Percentiles rank a stretch among this genome's conserved stretches.
phyloP scores from a whole-genome alignment of 352 stramenopile species.

The Plasmopara viticola region DNA sequence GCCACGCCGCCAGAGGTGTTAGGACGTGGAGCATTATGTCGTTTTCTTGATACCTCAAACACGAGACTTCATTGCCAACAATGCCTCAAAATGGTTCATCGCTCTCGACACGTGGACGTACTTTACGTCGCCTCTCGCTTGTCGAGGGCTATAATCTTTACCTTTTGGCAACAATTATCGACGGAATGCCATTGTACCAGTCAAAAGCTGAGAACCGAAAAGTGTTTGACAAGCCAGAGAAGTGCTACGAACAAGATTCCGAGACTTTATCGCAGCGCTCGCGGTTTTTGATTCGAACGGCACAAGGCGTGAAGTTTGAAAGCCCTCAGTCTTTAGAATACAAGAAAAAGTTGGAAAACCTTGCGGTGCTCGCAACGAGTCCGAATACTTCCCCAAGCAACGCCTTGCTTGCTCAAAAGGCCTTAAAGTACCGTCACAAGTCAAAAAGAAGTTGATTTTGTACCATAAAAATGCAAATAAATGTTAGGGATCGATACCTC shows the following conservation, averaged over 20 bases:
- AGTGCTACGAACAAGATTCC: no score
- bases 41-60: not conserved
- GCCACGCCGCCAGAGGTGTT: no score
- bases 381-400: constrained; percentile 18
- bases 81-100: not conserved
- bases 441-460: not conserved
- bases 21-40: not conserved
- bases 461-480: no score
- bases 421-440: constrained; percentile 22
- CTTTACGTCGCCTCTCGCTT: constrained; percentile 11
- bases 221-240: not conserved
- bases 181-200: constrained; percentile 5
- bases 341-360: constrained; percentile 11
- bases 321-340: constrained; percentile 11
- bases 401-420: constrained; percentile 23
- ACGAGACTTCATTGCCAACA: not conserved
- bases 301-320: constrained; percentile 23
- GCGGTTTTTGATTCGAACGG: constrained; percentile 23
- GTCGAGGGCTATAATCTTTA: constrained; percentile 14
- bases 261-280: constrained; percentile 2
- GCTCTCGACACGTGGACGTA: not conserved
- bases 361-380: constrained; percentile 13
- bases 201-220: not conserved
- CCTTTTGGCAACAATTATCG: constrained; percentile 6
- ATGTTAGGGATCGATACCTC: not conserved